Evolutionary conservation across 2,329 filamentous ascomycete genomes (phyloP), one percentile per base, ranked within the genome.

Genomic region (Akanthomyces muscarius): DNA sequence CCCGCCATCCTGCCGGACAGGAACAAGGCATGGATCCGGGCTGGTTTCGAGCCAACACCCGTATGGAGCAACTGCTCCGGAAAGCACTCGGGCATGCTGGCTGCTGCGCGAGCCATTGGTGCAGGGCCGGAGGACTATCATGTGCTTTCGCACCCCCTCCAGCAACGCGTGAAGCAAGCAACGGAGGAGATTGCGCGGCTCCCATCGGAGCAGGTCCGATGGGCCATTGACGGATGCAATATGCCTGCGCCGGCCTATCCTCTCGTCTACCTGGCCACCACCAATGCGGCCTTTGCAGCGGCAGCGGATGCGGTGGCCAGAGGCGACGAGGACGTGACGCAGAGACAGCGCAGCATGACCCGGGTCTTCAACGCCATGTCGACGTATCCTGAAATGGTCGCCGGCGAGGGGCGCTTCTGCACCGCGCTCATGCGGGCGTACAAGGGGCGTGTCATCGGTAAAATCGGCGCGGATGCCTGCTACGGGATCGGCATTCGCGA

Each of bases 51-150:
- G 0, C 78, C 79, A 0, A 76, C 74, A 0, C 69, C 70, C 0
- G 68, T 80, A 0, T 74, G 71, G 55, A 81, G 77, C 58, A 81
- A 81, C 63, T 82, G 79, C 64, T 81, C 79, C 0, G 80, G 79
- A 1, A 82, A 82, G 47, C 79, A 82, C 65, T 76, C 71, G 3
- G 79, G 76, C 1, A 81, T 82, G 78, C 67, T 81, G 25, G 78
- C 75, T 0, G 80, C 75, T 1, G 72, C 78, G 0, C 72, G 69
- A 33, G 73, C 74, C 0, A 57, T 82, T 0, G 75, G 72, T 0
- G 74, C 69, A 0, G 64, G 67, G 3, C 61, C 74, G 3, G 62
- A 25, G 0, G 69, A 67, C 47, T 80, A 80, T 64, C 77, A 81
- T 53, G 63, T 72, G 0, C 64, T 71, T 0, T 64, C 65, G 0